Evolutionary conservation across 257 asterid species (phyloP), one percentile per base, ranked within the genome.

Genomic region (Striga asiatica): DNA sequence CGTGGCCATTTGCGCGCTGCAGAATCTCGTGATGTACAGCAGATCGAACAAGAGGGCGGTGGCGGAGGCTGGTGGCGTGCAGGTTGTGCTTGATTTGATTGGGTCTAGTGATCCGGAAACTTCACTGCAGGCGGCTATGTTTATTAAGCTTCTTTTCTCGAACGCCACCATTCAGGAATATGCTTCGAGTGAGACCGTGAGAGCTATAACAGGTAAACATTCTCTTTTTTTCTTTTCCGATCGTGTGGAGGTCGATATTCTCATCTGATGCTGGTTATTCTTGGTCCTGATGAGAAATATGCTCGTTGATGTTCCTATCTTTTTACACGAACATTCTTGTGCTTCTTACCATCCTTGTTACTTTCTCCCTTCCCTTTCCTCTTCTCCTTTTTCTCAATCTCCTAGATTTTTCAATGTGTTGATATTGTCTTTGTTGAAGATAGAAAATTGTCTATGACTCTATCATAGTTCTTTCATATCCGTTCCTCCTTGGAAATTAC

Each of bases 31-130:
- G 19, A 87, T 87, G 95, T 74, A 92, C 77, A 88, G 97, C 71
- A 71, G 97, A 70, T 92, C 87, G 54, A 92, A 92, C 66, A 87
- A 82, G 69, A 78, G 98, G 78, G 98, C 98, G 1, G 98, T 92
- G 68, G 98, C 98, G n/a, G 98, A 92, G 82, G 98, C 97, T 54
- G 98, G 98, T 56, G 98, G 98, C 11, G 97, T 92, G 52, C 98
- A 92, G 82, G 97, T 84, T 63, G 97, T 92, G 71, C 85, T 88
- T 7, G 97, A 88, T 73, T 82, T 92, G 56, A 92, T 92, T 56
- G 84, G 98, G 56, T 80, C 97, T 25, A 82, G 98, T 61, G 93
- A 84, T 70, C 86, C 93, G 3, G 98, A 92, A 1, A 92, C 98
- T 29, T 88, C 98, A 14, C 75, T 87, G 60, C 98, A 88, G 80